Evolutionary conservation across 768 basidiomycete species (phyloP).

Genomic region (Hypsizygus marmoreus): DNA sequence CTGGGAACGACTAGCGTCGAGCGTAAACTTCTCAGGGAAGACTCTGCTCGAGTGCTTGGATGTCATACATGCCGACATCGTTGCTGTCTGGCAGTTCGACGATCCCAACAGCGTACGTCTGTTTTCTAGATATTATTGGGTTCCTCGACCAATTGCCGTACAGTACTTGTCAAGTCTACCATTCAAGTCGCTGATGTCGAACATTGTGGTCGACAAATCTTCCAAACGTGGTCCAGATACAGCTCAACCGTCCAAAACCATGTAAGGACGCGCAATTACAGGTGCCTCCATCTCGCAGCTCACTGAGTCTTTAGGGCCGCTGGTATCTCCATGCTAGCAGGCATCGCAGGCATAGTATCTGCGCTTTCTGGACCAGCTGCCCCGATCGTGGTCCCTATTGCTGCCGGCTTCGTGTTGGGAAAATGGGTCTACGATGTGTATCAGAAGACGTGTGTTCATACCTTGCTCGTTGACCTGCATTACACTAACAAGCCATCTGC

Average conservation of each 20-base stretch:
- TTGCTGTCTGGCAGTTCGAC: conserved; percentile 25
- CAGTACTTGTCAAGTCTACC: conserved; percentile 17
- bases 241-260: too few species aligned
- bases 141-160: not conserved
- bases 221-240: too few species aligned
- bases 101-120: conserved; percentile 21
- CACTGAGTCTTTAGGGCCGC: conserved; percentile 1
- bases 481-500: not conserved
- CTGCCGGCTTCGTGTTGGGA: conserved; percentile 16
- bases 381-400: conserved; percentile 22
- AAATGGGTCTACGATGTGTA: conserved; percentile 23
- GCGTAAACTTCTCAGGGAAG: conserved; percentile 19
- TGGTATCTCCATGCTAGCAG: conserved; percentile 14
- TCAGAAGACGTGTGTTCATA: conserved; percentile 18
- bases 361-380: conserved; percentile 16
- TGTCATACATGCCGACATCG: conserved; percentile 25
- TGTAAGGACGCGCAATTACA: conserved; percentile 6
- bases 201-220: conserved; percentile 12
- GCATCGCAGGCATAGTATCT: conserved; percentile 16
- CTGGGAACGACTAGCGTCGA: conserved; percentile 25
- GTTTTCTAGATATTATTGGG: not conserved
- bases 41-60: conserved; percentile 21
- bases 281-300: too few species aligned
- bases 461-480: not conserved
- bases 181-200: conserved; percentile 21